Evolutionary conservation across 2,329 filamentous ascomycete species (phyloP), one percentile per base, ranked within the genome.

Genomic region (Ophiostoma pallidulum): DNA sequence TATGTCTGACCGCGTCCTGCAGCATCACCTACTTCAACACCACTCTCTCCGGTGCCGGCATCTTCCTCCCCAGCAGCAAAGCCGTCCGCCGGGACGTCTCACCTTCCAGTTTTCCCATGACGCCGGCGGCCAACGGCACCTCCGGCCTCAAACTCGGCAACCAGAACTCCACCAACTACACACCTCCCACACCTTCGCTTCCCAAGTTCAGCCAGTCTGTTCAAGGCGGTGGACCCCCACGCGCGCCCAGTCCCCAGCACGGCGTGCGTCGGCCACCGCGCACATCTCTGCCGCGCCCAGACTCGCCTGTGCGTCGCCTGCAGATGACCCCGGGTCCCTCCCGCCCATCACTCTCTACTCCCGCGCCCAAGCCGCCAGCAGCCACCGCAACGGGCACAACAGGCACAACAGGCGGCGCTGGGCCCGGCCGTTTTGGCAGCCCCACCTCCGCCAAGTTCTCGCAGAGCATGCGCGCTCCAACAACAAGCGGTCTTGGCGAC

Each of bases 191-290:
- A 0, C 77, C 82, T 0, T 75, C 75, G 1, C 57, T 86, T 42
- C 75, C 84, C 47, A 90, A 90, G 60, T 92, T 96, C 67, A 92
- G 88, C 61, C 86, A 94, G 64, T 94, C 90, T 0, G 72, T 94
- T 38, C 54, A 24, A 40, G 52, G 46, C 19, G 48, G 33, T 2
- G 89, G 89, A 1, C 85, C 86, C 7, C 78, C 80, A 35, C 77
- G 84, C 60, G 80, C 82, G 24, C 63, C 80, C 20, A 91, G 84
- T 59, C 86, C 89, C 3, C 70, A 77, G 41, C 47, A 49, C 5
- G 33, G 41, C n/a, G 77, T 82, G 57, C 90, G 86, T 62, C 80
- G 77, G 56, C 57, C 50, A 13, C 67, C 79, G 38, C 79, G 89
- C 49, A 80, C 82, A 8, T 94, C 90, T 2, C 71, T 95, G n/a